Conservation (phyloP, 306 rosid species). For the Cyclanthera cordifolia region DNA sequence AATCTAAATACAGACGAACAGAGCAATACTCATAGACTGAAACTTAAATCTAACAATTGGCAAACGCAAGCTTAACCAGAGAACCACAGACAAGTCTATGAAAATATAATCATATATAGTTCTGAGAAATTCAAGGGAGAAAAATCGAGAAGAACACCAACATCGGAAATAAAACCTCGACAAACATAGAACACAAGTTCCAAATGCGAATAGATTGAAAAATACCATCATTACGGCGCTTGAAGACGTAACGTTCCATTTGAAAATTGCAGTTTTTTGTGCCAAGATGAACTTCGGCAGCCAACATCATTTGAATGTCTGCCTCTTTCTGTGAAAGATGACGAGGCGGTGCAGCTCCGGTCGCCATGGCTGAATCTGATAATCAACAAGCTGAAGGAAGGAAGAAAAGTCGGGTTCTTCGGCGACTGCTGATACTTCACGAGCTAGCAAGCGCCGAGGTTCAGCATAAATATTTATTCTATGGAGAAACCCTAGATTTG, state of each 20-base stretch:
- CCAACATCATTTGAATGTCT: conserved; percentile 81
- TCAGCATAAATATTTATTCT: background rate
- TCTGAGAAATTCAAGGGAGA: background rate
- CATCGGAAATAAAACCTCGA: no score
- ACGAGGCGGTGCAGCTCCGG: conserved; percentile 26
- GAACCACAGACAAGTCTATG: background rate
- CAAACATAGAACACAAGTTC: no score
- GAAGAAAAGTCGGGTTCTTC: background rate
- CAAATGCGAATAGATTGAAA: background rate
- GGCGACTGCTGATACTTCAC: background rate
- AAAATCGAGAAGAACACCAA: no score
- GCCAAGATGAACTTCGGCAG: conserved; percentile 78
- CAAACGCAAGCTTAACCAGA: background rate
- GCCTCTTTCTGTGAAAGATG: conserved; percentile 67
- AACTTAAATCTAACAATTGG: background rate
- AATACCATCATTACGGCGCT: conserved; percentile 82
- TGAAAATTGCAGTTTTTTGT: conserved; percentile 76
- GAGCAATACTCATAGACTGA: background rate
- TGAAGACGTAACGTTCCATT: conserved; percentile 79
- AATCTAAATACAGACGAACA: background rate
- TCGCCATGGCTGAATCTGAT: conserved; percentile 34
- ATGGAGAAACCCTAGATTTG: background rate
- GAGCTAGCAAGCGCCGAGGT: background rate
- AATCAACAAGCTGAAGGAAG: background rate
- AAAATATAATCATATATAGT: background rate